These are phyloP conservation scores for Linum lewisii DNA, from an alignment of 345 rosid species.

Conservation along the genomic window DNA sequence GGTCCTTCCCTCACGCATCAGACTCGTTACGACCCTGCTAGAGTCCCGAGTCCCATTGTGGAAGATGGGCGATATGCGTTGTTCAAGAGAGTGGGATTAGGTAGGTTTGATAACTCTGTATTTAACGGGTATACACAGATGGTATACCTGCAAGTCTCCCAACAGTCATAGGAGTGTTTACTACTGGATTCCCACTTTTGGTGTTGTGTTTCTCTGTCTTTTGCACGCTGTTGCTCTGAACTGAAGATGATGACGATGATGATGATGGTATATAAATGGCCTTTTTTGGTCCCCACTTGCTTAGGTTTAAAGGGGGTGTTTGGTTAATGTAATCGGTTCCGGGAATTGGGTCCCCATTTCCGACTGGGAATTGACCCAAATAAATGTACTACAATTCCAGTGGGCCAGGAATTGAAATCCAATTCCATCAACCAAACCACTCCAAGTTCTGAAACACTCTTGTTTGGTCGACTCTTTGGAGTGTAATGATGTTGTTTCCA, in stretches of 20 bases:
- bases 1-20: conserved; percentile 98
- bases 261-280: background rate
- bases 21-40: conserved; percentile 85
- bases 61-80: conserved; percentile 78
- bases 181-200: conserved; percentile 15
- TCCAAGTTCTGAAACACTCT: no score
- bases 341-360: no score
- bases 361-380: no score
- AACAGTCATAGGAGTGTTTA: conserved; percentile 31
- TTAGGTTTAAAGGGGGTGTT: no score
- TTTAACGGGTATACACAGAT: conserved; percentile 97
- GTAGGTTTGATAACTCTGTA: conserved; percentile 60
- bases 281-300: background rate
- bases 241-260: no score
- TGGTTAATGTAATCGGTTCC: background rate
- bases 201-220: conserved; percentile 9
- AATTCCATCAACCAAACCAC: no score
- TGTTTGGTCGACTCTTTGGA: no score
- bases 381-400: no score
- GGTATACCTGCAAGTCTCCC: conserved; percentile 78
- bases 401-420: no score
- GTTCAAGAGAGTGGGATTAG: conserved; percentile 70
- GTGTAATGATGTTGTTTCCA: no score
- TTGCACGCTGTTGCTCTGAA: background rate
- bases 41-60: conserved; percentile 59